These are phyloP conservation scores for Gamsiella multidivaricata DNA, from an alignment of 192 early-diverging fungal genomes.

Conservation along the genomic window DNA sequence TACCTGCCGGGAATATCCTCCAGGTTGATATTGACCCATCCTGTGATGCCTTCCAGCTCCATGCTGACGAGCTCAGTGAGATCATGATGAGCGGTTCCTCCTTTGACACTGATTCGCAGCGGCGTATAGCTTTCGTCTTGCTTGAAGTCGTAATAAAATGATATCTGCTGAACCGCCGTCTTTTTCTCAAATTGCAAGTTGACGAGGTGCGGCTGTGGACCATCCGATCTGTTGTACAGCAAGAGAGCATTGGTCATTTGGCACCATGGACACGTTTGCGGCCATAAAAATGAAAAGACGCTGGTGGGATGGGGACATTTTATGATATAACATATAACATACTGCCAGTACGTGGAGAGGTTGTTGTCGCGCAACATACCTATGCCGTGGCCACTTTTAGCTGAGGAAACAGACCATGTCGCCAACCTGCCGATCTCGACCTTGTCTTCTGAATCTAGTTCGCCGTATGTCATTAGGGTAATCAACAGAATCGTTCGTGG, in stretches of 20 bases:
- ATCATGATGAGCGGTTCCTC: constrained; percentile 74
- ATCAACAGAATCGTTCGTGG: no score
- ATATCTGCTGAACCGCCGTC: constrained; percentile 69
- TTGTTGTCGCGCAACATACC: constrained; percentile 73
- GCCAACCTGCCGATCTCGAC: constrained; percentile 73
- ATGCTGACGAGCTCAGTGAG: constrained; percentile 68
- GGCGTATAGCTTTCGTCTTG: constrained; percentile 91
- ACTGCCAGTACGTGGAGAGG: constrained; percentile 87
- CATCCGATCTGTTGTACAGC: constrained; percentile 69
- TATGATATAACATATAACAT: constrained; percentile 12
- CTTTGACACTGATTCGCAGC: constrained; percentile 67
- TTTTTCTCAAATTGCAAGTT: constrained; percentile 76
- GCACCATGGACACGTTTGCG: no score
- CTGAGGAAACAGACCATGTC: constrained; percentile 75
- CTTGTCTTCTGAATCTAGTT: constrained; percentile 46
- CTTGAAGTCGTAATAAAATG: constrained; percentile 74
- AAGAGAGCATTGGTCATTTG: no score
- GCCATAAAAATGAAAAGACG: no score
- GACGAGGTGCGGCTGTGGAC: constrained; percentile 78
- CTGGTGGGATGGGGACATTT: neutral
- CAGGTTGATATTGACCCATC: constrained; percentile 78
- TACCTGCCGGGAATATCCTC: constrained; percentile 55
- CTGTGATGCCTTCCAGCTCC: constrained; percentile 68
- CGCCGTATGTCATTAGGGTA: constrained; percentile 23
- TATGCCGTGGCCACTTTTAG: constrained; percentile 70